A percentile compares a stretch with the other conserved stretches of the same genome.
phyloP scores from a whole-genome alignment of 495 filamentous ascomycete species.

The Neurospora sublineolata region DNA sequence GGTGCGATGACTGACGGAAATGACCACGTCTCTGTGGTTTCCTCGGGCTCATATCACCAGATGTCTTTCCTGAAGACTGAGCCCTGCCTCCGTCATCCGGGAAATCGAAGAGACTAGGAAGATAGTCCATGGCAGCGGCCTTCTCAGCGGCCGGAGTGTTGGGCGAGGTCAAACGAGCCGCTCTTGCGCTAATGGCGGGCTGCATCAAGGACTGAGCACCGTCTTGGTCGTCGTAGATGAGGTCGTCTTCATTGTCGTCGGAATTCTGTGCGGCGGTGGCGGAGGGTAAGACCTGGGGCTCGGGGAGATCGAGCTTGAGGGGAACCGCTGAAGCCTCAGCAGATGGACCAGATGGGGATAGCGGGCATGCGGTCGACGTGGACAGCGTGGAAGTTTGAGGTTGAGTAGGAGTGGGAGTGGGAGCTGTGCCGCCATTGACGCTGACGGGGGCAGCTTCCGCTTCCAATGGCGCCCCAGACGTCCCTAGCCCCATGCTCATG shows the following conservation, averaged over 20 bases:
- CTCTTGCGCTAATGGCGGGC: conserved; percentile 60
- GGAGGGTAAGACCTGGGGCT: neutral
- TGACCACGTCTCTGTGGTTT: conserved; percentile 4
- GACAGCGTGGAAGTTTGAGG: neutral
- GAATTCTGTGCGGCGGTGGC: neutral
- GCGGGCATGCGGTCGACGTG: neutral
- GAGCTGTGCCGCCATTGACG: neutral
- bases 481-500: neutral
- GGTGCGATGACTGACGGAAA: conserved; percentile 3
- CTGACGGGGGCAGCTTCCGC: neutral
- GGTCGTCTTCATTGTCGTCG: conserved; percentile 20
- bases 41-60: conserved; percentile 2
- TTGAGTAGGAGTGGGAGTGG: neutral
- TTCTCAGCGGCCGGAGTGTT: conserved; percentile 68
- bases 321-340: neutral
- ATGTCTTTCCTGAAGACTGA: neutral
- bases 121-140: conserved; percentile 50
- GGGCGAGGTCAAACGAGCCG: conserved; percentile 59
- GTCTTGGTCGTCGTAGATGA: conserved; percentile 35
- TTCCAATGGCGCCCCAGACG: neutral
- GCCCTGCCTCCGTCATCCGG: conserved; percentile 5
- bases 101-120: conserved; percentile 42
- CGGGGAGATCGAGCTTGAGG: neutral
- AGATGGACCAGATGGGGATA: neutral
- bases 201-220: conserved; percentile 58